Evolutionary conservation across 108 stramenopile genomes (phyloP).

Genomic region (Discostella pseudostelligera): DNA sequence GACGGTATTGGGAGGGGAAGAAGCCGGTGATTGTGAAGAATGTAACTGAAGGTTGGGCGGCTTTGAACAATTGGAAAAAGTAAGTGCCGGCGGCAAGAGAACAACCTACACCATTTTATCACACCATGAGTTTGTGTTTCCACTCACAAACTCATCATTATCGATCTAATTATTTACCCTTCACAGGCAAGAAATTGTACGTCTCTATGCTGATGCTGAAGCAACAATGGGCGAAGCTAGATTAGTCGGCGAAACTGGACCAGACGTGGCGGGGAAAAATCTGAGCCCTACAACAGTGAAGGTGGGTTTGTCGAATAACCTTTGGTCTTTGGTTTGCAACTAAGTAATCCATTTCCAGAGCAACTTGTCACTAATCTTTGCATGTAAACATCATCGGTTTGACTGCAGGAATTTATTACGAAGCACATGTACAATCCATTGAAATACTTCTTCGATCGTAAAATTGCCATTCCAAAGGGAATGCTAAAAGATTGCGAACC

Average conservation of each 20-base stretch:
- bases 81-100: neutral
- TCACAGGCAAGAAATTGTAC: conserved; percentile 36
- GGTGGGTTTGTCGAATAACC: conserved; percentile 1
- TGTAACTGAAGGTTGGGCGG: conserved; percentile 42
- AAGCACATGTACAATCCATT: conserved; percentile 45
- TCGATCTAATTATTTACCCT: neutral
- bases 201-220: conserved; percentile 32
- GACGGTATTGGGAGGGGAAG: conserved; percentile 35
- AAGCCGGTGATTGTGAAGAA: conserved; percentile 41
- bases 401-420: conserved; percentile 33
- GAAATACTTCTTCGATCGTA: conserved; percentile 53
- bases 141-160: neutral
- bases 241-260: conserved; percentile 37
- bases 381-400: neutral
- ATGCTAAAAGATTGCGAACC: conserved; percentile 44
- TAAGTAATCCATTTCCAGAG: neutral
- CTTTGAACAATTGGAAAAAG: conserved; percentile 42
- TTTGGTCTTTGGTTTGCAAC: neutral
- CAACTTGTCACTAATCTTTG: neutral
- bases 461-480: conserved; percentile 38
- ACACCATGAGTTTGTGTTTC: neutral
- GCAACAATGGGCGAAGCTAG: conserved; percentile 46
- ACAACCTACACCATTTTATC: neutral
- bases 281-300: conserved; percentile 34
- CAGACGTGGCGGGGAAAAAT: conserved; percentile 29